Base-by-base conservation (phyloP, 192 early-diverging fungal species). In the Kickxella alabastrina region DNA sequence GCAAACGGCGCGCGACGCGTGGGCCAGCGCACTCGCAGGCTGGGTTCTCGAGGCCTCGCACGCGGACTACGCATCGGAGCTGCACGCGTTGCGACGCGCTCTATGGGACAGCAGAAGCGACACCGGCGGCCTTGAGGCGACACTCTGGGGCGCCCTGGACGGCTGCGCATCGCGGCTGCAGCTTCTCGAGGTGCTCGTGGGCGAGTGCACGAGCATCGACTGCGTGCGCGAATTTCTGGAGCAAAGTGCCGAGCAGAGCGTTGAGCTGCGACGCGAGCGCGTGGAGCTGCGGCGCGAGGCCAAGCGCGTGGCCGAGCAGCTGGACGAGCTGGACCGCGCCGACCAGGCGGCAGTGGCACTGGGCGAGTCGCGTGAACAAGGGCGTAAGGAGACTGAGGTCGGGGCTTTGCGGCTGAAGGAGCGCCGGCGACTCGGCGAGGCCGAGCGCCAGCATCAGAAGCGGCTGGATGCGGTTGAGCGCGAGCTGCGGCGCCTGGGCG, bases 241-340 rank as follows among this genome's bases (percentile, higher is more conserved):
- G 29, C 74, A 84, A 40, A 85, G 83, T 29, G 67, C 85, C 3
- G 88, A 92, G 37, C 58, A 85, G 8, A 67, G 80, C 18, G 80
- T 79, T 0, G 89, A 86, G 38, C 68, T 91, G 39, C 79, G 83
- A 38, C 87, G 87, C 53, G 84, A 92, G 63, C 82, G 84, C 38
- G 63, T 88, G 12, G 90, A 92, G 31, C 39, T 89, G 22, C 77
- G 75, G 15, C 77, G 79, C 50, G 87, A 89, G 47, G 58, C 72
- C 42, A 84, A 83, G 52, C 78, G 82, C 17, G 49, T 86, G 0
- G 31, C 47, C 14, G 78, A 75, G 28, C 31, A 47, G 10, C 47
- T 58, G 19, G 62, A 32, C 7, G 61, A 71, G 79, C 83, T 79
- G 60, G 82, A 79, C 28, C 34, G 41, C 5, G 57, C 29, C 6